Evolutionary conservation across 2,329 filamentous ascomycete species (phyloP).

Genomic region (Didymella glomerata): DNA sequence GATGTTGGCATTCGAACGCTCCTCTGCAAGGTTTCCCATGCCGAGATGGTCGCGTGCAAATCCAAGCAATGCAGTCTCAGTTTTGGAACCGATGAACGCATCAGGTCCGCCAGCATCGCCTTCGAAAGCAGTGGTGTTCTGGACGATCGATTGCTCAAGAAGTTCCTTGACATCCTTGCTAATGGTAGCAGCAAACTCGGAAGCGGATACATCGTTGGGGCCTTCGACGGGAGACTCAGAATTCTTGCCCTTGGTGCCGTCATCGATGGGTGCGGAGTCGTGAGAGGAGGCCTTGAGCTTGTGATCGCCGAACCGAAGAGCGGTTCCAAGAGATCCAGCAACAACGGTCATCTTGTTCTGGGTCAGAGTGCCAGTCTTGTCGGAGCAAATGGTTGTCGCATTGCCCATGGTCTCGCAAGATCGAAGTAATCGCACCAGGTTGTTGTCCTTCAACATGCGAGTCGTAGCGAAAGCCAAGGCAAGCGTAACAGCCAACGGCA

Average conservation of each 20-base stretch:
- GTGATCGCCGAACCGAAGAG: slow-evolving; percentile 63
- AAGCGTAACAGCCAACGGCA: slow-evolving; percentile 73
- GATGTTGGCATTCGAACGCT: slow-evolving; percentile 68
- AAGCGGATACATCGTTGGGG: slow-evolving; percentile 59
- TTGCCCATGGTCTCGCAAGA: slow-evolving; percentile 78
- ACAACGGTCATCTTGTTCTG: slow-evolving; percentile 68
- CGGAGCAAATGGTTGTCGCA: slow-evolving; percentile 78
- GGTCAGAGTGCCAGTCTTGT: slow-evolving; percentile 57
- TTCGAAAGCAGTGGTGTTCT: slow-evolving; percentile 56
- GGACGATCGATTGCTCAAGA: slow-evolving; percentile 64
- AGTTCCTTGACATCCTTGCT: slow-evolving; percentile 63
- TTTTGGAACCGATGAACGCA: slow-evolving; percentile 77
- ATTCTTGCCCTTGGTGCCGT: slow-evolving; percentile 46
- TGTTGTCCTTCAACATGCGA: slow-evolving; percentile 74
- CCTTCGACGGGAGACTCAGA: slow-evolving; percentile 49
- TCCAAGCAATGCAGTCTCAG: slow-evolving; percentile 76
- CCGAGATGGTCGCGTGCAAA: slow-evolving; percentile 73
- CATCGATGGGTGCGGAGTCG: slow-evolving; percentile 30
- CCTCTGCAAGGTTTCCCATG: slow-evolving; percentile 68
- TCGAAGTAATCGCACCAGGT: slow-evolving; percentile 71
- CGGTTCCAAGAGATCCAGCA: slow-evolving; percentile 71
- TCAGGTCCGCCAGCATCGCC: slow-evolving; percentile 52
- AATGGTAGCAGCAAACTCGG: slow-evolving; percentile 64
- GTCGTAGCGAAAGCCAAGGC: slow-evolving; percentile 73
- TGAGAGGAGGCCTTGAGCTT: slow-evolving; percentile 39